Percentiles rank a stretch among this genome's conserved stretches.
Conservation (phyloP, 805 yeast species). For the Yarrowia osloensis region DNA sequence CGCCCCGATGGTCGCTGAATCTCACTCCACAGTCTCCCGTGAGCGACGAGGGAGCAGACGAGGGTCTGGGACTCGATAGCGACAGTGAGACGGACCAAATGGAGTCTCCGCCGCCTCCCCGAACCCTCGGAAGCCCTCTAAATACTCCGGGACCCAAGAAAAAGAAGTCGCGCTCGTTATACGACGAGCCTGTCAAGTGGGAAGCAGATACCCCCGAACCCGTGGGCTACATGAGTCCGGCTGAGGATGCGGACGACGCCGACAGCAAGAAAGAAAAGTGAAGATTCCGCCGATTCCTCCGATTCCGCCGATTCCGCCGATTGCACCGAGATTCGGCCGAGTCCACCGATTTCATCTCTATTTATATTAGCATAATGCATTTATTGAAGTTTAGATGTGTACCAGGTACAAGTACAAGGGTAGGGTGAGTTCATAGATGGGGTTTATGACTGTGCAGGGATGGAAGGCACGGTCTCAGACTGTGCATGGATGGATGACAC, state of each 20-base stretch:
- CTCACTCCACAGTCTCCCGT: neutral
- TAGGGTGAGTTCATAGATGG: too few species aligned
- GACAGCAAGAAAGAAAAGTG: neutral
- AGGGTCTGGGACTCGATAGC: neutral
- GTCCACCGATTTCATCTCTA: neutral
- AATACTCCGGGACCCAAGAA: conserved; percentile 3
- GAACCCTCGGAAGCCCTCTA: conserved; percentile 1
- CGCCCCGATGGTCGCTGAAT: conserved; percentile 10
- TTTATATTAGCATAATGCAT: neutral
- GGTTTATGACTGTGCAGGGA: too few species aligned
- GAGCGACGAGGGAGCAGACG: neutral
- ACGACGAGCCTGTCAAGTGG: conserved; percentile 11
- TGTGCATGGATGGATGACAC: too few species aligned
- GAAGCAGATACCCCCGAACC: neutral
- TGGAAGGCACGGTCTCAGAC: too few species aligned
- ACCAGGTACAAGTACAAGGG: too few species aligned
- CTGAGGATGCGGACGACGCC: neutral
- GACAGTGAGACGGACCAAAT: neutral
- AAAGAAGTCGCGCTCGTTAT: conserved; percentile 5
- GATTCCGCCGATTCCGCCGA: too few species aligned
- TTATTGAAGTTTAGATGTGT: too few species aligned
- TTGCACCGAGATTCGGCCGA: too few species aligned
- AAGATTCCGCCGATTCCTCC: too few species aligned
- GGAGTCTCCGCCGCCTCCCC: neutral
- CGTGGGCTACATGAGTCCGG: neutral